These are phyloP conservation scores for Crassisporium funariophilum DNA, from an alignment of 768 basidiomycete genomes.

Conservation along the genomic window DNA sequence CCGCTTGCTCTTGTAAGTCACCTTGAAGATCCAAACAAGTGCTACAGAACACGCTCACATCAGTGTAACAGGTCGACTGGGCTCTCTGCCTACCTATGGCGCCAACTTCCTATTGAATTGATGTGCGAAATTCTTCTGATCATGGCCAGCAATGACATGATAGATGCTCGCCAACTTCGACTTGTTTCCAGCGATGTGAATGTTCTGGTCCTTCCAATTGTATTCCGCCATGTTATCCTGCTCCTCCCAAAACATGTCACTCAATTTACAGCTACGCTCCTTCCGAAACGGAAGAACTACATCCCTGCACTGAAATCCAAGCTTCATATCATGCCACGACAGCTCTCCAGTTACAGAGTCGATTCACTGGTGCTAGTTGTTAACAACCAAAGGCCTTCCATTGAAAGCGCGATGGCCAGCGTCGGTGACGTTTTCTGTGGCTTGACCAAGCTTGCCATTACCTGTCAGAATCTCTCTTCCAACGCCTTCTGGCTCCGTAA, in stretches of 20 bases:
- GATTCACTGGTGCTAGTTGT: constrained; percentile 34
- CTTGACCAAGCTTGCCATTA: constrained; percentile 34
- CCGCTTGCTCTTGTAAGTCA: too few species aligned
- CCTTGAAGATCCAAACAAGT: too few species aligned
- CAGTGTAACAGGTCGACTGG: background rate
- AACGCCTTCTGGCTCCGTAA: constrained; percentile 38
- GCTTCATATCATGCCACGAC: constrained; percentile 29
- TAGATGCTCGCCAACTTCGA: constrained; percentile 30
- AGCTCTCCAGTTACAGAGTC: constrained; percentile 34
- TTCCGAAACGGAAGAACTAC: constrained; percentile 28
- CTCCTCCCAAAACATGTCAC: constrained; percentile 27
- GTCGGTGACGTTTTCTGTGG: constrained; percentile 33
- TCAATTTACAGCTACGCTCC: constrained; percentile 31
- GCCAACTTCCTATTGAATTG: constrained; percentile 34
- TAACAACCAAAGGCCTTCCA: constrained; percentile 32
- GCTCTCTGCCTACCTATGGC: constrained; percentile 27
- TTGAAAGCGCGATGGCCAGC: constrained; percentile 33
- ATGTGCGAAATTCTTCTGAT: constrained; percentile 34
- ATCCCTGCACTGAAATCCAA: constrained; percentile 29
- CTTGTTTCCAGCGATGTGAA: constrained; percentile 36
- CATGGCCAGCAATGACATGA: constrained; percentile 24
- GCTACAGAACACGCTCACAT: background rate
- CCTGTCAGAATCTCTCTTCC: constrained; percentile 32
- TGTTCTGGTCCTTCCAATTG: constrained; percentile 34
- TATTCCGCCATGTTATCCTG: constrained; percentile 33